These are phyloP conservation scores for Rhodotorula diobovata DNA, from an alignment of 768 basidiomycete genomes.

Conservation along the genomic window DNA sequence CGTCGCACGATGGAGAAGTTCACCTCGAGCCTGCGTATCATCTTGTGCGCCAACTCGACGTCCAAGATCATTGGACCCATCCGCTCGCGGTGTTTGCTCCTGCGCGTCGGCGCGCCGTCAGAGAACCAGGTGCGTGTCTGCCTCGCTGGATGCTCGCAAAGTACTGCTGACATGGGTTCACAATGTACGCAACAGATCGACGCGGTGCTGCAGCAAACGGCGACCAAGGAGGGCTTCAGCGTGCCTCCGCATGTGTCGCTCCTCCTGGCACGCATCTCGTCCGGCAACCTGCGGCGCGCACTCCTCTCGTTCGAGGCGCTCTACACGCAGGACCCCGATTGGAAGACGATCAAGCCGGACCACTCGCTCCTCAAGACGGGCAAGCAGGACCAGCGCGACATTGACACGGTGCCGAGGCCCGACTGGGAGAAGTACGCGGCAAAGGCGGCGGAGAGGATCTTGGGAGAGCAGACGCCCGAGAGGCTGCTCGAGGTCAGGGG, in stretches of 20 bases:
- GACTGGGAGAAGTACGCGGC: conserved; percentile 98
- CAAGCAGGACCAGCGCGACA: conserved; percentile 23
- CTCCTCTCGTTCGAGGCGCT: conserved; percentile 89
- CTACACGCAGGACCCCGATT: conserved; percentile 70
- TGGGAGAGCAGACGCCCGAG: conserved; percentile 81
- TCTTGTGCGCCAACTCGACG: conserved; percentile 92
- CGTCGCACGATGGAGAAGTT: conserved; percentile 99
- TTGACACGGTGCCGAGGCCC: conserved; percentile 61
- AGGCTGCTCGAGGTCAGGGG: conserved; percentile 85
- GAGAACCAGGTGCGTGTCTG: conserved; percentile 60
- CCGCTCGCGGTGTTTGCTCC: conserved; percentile 84
- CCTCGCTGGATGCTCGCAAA: too few relatives aligned
- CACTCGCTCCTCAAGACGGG: conserved; percentile 36
- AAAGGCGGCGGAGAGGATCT: conserved; percentile 83
- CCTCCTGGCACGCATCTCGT: conserved; percentile 74
- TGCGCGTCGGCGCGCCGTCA: conserved; percentile 85
- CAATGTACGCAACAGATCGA: conserved; percentile 63
- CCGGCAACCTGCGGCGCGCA: conserved; percentile 90
- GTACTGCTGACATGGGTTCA: not conserved
- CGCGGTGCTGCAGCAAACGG: conserved; percentile 70
- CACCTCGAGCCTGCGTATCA: conserved; percentile 94
- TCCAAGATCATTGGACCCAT: conserved; percentile 94
- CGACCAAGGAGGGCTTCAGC: conserved; percentile 70
- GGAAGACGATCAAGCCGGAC: conserved; percentile 25
- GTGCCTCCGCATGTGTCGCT: conserved; percentile 70